These are phyloP conservation scores for Ophiobolus disseminans DNA, from an alignment of 2,329 filamentous ascomycete species.

Conservation along the genomic window DNA sequence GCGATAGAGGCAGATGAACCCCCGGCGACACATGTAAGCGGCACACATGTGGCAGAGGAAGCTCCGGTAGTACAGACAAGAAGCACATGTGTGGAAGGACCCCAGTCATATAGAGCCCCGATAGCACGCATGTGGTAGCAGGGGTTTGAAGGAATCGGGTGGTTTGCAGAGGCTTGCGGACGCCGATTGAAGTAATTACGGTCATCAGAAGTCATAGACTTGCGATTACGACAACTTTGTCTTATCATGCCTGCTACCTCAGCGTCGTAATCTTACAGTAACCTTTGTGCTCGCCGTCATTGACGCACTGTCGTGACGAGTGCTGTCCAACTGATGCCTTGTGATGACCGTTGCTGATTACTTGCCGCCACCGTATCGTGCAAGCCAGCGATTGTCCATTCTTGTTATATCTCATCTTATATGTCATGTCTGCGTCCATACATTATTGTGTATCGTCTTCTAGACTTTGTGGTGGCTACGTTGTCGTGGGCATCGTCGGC, in stretches of 20 bases:
- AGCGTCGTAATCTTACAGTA: not conserved
- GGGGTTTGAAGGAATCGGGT: not conserved
- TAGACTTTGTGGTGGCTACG: not conserved
- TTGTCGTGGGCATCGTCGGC: not conserved
- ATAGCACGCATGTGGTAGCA: not conserved
- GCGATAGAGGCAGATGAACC: not conserved
- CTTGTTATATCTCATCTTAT: not conserved
- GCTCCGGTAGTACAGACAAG: not conserved
- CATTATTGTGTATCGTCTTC: not conserved
- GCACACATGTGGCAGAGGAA: not conserved
- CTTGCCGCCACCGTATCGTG: no score
- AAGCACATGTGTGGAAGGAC: not conserved
- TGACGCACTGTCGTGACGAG: not conserved
- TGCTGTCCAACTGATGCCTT: not conserved
- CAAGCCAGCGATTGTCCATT: no score
- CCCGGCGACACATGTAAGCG: not conserved
- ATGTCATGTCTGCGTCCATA: not conserved
- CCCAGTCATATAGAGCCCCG: not conserved
- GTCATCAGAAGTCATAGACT: not conserved
- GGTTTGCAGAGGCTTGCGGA: not conserved
- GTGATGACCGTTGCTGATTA: no score
- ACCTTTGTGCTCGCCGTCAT: not conserved
- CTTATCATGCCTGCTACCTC: not conserved
- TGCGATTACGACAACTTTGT: not conserved
- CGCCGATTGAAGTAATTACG: not conserved